Evolutionary conservation across 345 rosid genomes (phyloP).

Genomic region (Psidium friedrichsthalianum): DNA sequence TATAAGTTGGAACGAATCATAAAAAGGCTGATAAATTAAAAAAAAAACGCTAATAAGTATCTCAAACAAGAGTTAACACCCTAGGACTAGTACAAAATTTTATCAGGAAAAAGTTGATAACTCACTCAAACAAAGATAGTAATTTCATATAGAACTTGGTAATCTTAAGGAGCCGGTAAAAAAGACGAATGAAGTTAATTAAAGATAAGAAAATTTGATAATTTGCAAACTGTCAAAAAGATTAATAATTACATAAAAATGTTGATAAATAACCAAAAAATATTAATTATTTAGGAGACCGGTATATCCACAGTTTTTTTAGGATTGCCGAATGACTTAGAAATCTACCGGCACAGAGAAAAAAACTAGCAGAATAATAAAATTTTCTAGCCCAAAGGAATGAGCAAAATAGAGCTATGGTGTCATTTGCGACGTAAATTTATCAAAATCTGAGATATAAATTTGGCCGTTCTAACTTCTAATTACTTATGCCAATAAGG

Average conservation of each 20-base stretch:
- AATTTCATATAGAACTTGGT: not conserved
- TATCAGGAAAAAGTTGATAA: not conserved
- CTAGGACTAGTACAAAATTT: not conserved
- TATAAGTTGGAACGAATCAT: not conserved
- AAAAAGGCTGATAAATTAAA: not conserved
- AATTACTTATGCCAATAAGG: not conserved
- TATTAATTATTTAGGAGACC: not conserved
- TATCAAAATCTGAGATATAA: not conserved
- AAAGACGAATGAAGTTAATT: not conserved
- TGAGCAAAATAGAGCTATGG: not conserved
- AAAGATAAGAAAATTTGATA: not conserved
- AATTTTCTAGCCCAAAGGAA: not conserved
- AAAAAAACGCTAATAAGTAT: not conserved
- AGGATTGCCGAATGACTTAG: not conserved
- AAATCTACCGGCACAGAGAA: not conserved
- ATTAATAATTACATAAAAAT: not conserved
- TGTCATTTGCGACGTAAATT: not conserved
- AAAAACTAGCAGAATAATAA: not conserved
- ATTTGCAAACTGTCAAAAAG: not conserved
- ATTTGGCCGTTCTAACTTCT: not conserved
- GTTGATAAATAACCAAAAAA: not conserved
- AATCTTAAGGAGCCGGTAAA: not conserved
- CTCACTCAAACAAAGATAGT: not conserved
- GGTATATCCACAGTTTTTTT: not conserved
- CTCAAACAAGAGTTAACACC: not conserved